These are phyloP conservation scores for Penicillium canescens DNA, from an alignment of 495 filamentous ascomycete genomes.

Conservation along the genomic window DNA sequence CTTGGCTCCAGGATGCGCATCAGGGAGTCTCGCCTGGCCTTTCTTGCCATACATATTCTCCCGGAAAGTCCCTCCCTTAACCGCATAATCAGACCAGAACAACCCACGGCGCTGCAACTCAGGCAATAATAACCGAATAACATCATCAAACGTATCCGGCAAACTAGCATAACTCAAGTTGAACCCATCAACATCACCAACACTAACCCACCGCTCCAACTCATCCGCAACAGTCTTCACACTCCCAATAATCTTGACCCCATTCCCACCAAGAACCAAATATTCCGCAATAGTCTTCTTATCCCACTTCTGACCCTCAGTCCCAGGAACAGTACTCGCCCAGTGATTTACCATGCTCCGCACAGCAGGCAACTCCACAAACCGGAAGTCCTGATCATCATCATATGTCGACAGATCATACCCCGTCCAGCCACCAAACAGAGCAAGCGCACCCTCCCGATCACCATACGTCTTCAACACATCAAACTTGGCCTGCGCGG, in stretches of 20 bases:
- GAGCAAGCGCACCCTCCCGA: constrained; percentile 51
- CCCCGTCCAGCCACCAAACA: constrained; percentile 58
- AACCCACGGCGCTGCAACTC: constrained; percentile 47
- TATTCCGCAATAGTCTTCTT: constrained; percentile 63
- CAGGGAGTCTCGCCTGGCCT: constrained; percentile 40
- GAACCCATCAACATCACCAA: constrained; percentile 65
- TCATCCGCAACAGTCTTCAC: constrained; percentile 59
- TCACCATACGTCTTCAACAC: constrained; percentile 48
- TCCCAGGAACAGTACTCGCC: constrained; percentile 40
- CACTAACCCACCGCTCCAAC: constrained; percentile 59
- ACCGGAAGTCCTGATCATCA: constrained; percentile 54
- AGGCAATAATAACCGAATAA: constrained; percentile 51
- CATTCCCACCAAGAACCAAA: constrained; percentile 58
- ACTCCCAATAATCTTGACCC: constrained; percentile 57
- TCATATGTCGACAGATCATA: constrained; percentile 51
- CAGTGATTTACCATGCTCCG: constrained; percentile 44
- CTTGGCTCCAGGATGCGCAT: constrained; percentile 44
- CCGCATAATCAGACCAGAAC: constrained; percentile 48
- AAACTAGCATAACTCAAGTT: constrained; percentile 60
- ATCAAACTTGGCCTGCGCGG: constrained; percentile 51
- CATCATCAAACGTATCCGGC: constrained; percentile 63
- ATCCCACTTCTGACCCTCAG: constrained; percentile 56
- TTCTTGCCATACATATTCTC: constrained; percentile 42
- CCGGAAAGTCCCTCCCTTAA: constrained; percentile 44
- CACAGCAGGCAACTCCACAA: constrained; percentile 61